Conservation (phyloP, 2,329 filamentous ascomycete species). For the Xylaria sp. region DNA sequence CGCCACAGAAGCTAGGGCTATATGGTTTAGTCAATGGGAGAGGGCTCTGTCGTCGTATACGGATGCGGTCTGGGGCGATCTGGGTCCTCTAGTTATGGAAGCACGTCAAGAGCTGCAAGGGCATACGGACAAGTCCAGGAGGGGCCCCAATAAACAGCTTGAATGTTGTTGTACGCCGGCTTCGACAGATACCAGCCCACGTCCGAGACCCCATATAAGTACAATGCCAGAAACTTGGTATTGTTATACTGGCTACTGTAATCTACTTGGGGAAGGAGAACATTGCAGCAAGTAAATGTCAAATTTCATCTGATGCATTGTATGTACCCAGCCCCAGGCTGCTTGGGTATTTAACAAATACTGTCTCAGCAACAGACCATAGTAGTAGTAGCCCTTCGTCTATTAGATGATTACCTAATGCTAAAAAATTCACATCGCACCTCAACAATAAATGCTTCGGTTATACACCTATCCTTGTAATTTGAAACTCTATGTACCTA, state of each 20-base stretch:
- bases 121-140: conserved; percentile 41
- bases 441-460: too few species aligned
- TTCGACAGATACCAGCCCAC: conserved; percentile 49
- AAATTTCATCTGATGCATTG: too few species aligned
- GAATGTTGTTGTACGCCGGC: conserved; percentile 47
- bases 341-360: neutral
- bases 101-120: conserved; percentile 62
- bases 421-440: too few species aligned
- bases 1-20: conserved; percentile 45
- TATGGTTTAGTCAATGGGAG: conserved; percentile 62
- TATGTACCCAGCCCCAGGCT: too few species aligned
- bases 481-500: too few species aligned
- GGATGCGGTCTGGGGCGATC: conserved; percentile 72
- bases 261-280: too few species aligned
- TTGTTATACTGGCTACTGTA: neutral
- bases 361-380: too few species aligned
- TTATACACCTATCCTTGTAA: too few species aligned
- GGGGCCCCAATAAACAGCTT: conserved; percentile 34
- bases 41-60: conserved; percentile 61
- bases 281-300: too few species aligned
- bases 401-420: too few species aligned
- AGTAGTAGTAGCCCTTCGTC: too few species aligned
- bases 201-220: conserved; percentile 37
- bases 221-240: neutral
- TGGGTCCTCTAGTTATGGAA: conserved; percentile 60